phyloP scores from a whole-genome alignment of 306 rosid species.

The Sophora flavescens region DNA sequence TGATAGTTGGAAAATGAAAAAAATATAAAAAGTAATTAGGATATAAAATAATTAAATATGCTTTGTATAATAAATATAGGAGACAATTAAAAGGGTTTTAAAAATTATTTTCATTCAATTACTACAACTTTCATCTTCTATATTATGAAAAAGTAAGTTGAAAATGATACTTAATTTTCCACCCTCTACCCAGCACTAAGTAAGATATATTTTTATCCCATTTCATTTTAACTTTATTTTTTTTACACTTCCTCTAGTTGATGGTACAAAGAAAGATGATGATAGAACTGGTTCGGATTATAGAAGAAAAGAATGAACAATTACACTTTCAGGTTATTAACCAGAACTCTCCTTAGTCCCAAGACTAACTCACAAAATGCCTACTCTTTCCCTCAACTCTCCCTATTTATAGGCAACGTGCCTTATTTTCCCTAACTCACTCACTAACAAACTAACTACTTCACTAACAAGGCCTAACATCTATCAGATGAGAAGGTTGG shows the following conservation, averaged over 20 bases:
- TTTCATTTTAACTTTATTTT: constrained; percentile 12
- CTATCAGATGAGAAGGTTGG: neutral
- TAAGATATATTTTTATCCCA: neutral
- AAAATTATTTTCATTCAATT: neutral
- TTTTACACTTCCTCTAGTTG: neutral
- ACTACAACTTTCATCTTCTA: too few relatives aligned
- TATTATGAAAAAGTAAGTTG: neutral
- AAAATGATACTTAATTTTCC: neutral
- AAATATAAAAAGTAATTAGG: neutral
- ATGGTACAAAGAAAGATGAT: constrained; percentile 1
- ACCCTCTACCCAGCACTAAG: too few relatives aligned
- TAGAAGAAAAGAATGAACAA: too few relatives aligned
- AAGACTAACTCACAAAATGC: too few relatives aligned
- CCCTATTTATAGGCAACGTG: too few relatives aligned
- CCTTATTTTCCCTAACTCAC: too few relatives aligned
- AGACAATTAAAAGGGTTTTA: neutral
- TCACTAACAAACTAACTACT: too few relatives aligned
- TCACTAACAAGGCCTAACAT: too few relatives aligned
- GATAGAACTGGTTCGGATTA: too few relatives aligned
- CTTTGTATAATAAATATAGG: neutral
- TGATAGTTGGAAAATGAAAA: neutral
- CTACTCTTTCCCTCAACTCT: too few relatives aligned
- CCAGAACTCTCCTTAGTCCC: too few relatives aligned
- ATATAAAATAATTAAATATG: neutral
- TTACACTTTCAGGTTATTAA: too few relatives aligned